phyloP scores from a whole-genome alignment of 257 asterid species.

The Paulownia fortunei region DNA sequence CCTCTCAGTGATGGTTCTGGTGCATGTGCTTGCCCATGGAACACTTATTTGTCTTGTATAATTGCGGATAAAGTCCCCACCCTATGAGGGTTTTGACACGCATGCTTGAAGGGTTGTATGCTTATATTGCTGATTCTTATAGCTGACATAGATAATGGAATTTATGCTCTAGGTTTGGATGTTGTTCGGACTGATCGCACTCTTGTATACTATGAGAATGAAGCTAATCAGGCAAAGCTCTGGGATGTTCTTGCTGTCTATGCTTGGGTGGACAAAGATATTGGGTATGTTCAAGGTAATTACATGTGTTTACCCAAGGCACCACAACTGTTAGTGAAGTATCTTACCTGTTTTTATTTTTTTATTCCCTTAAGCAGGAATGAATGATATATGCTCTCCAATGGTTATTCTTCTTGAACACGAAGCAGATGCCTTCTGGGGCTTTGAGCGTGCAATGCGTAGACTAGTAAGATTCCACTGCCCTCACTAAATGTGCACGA shows the following conservation, averaged over 20 bases:
- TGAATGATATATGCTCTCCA: slow-evolving; percentile 99
- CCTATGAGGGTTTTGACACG: background rate
- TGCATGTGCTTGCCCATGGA: slow-evolving; percentile 3
- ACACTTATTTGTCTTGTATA: background rate
- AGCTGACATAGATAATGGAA: slow-evolving; percentile 23
- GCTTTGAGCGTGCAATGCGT: slow-evolving; percentile 98
- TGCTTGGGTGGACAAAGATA: slow-evolving; percentile 94
- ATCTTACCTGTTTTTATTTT: slow-evolving; percentile 33
- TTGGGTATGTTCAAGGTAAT: slow-evolving; percentile 98
- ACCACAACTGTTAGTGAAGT: slow-evolving; percentile 28
- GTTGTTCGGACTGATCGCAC: slow-evolving; percentile 93
- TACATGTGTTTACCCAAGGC: slow-evolving; percentile 26
- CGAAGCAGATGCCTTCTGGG: slow-evolving; percentile 99
- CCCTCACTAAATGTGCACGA: slow-evolving; percentile 10
- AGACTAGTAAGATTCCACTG: slow-evolving; percentile 66
- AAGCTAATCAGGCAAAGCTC: slow-evolving; percentile 80
- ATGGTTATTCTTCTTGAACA: slow-evolving; percentile 81
- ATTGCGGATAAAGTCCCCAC: background rate
- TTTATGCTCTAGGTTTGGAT: slow-evolving; percentile 75
- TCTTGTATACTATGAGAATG: slow-evolving; percentile 74
- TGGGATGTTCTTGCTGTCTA: slow-evolving; percentile 89
- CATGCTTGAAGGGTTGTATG: slow-evolving; percentile 10
- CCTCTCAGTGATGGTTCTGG: slow-evolving; percentile 15
- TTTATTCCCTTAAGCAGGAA: slow-evolving; percentile 60
- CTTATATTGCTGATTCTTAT: slow-evolving; percentile 23